phyloP scores from a whole-genome alignment of 2,329 filamentous ascomycete genomes.

The Paracorniculantispora psalliotae region DNA sequence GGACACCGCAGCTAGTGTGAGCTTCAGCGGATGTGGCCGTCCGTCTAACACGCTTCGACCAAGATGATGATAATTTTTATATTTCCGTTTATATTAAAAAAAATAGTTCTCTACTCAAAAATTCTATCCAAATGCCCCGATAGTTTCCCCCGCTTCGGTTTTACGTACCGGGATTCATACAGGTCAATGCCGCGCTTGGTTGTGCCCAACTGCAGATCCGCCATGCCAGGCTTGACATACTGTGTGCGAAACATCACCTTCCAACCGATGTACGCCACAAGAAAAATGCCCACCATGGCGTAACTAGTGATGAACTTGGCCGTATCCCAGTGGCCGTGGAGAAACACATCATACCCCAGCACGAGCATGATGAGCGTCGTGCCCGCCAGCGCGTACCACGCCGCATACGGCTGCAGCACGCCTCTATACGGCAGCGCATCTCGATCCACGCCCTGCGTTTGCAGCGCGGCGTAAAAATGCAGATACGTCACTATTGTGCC shows the following conservation, averaged over 20 bases:
- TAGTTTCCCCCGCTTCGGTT: not conserved
- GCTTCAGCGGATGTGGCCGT: not conserved
- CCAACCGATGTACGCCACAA: slow-evolving; percentile 49
- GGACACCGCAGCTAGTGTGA: not conserved
- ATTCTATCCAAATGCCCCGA: slow-evolving; percentile 2
- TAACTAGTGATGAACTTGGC: slow-evolving; percentile 55
- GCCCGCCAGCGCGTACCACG: slow-evolving; percentile 43
- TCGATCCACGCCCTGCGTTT: slow-evolving; percentile 44
- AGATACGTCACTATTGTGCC: slow-evolving; percentile 52
- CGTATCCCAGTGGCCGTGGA: slow-evolving; percentile 41
- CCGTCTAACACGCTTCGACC: no score
- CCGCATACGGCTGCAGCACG: slow-evolving; percentile 54
- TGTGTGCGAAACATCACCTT: slow-evolving; percentile 29
- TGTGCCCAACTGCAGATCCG: not conserved
- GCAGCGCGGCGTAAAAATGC: slow-evolving; percentile 49
- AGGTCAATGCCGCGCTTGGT: slow-evolving; percentile 1
- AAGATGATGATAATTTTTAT: no score
- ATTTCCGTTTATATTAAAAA: no score
- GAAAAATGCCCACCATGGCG: slow-evolving; percentile 50
- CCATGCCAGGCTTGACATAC: not conserved
- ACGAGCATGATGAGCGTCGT: slow-evolving; percentile 51
- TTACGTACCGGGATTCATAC: not conserved
- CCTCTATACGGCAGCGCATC: slow-evolving; percentile 54
- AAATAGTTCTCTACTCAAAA: slow-evolving; percentile 3
- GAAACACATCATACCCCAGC: slow-evolving; percentile 53